Conservation (phyloP, 2,329 filamentous ascomycete genomes). For the Cladobotryum protrusum region DNA sequence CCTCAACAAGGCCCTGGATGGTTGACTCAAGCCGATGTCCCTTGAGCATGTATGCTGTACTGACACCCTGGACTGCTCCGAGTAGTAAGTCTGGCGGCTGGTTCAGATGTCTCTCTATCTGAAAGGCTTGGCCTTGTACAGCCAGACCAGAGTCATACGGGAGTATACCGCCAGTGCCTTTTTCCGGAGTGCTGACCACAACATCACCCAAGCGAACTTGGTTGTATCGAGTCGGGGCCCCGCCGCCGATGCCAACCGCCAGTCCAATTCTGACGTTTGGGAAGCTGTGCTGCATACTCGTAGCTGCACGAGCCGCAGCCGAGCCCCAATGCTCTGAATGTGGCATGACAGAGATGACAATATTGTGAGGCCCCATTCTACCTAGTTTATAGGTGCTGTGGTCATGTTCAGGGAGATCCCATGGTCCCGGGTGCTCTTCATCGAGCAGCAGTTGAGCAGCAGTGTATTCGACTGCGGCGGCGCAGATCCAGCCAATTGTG, state of each 20-base stretch:
- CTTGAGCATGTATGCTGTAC: neutral
- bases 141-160: constrained; percentile 19
- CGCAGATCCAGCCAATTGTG: no score
- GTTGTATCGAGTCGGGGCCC: constrained; percentile 23
- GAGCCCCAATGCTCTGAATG: constrained; percentile 20
- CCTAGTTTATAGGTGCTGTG: constrained; percentile 26
- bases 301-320: constrained; percentile 21
- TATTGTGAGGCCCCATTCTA: constrained; percentile 26
- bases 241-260: constrained; percentile 31
- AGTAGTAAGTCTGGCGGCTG: constrained; percentile 12
- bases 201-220: neutral
- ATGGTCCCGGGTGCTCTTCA: neutral
- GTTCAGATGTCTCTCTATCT: constrained; percentile 10
- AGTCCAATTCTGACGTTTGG: constrained; percentile 23
- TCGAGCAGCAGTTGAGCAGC: no score
- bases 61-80: constrained; percentile 7
- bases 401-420: neutral
- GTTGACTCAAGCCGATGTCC: constrained; percentile 11
- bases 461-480: no score
- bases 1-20: neutral
- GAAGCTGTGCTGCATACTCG: constrained; percentile 24
- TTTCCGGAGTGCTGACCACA: constrained; percentile 9
- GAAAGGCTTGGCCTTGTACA: constrained; percentile 13
- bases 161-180: constrained; percentile 11
- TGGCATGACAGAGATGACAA: constrained; percentile 29